Conservation (phyloP, 2,329 filamentous ascomycete species). For the Huntiella savannae region DNA sequence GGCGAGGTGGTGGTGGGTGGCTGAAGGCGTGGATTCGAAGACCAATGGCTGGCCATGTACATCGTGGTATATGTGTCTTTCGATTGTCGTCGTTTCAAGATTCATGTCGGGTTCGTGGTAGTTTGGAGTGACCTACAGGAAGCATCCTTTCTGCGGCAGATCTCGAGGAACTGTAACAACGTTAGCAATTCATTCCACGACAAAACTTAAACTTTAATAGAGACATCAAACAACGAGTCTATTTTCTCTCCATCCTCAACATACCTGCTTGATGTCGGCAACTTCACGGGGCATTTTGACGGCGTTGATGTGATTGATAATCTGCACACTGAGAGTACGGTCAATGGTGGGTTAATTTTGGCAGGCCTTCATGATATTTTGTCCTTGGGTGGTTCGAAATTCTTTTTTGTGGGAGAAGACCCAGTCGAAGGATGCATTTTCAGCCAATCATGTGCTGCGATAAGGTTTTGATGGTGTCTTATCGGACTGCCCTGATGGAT, state of each 20-base stretch:
- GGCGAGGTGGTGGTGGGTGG: neutral
- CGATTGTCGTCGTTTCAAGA: too few relatives aligned
- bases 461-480: constrained; percentile 2
- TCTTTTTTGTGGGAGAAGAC: constrained; percentile 12
- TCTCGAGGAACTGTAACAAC: constrained; percentile 80
- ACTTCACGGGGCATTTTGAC: constrained; percentile 93
- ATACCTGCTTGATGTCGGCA: constrained; percentile 82
- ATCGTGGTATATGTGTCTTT: too few relatives aligned
- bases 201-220: neutral
- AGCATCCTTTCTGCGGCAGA: constrained; percentile 98
- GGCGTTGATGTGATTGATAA: constrained; percentile 12
- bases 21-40: too few relatives aligned
- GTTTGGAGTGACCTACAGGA: constrained; percentile 52
- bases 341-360: constrained; percentile 12
- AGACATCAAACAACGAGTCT: neutral
- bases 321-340: constrained; percentile 12
- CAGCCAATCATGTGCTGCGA: constrained; percentile 3
- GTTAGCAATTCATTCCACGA: constrained; percentile 5
- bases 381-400: constrained; percentile 2
- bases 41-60: too few relatives aligned
- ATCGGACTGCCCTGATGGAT: constrained; percentile 11
- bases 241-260: constrained; percentile 12
- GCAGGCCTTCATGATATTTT: constrained; percentile 11
- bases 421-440: constrained; percentile 7
- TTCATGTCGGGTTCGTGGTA: neutral